phyloP scores from a whole-genome alignment of 73 alveolate species.

The Strombidium stylifer region DNA sequence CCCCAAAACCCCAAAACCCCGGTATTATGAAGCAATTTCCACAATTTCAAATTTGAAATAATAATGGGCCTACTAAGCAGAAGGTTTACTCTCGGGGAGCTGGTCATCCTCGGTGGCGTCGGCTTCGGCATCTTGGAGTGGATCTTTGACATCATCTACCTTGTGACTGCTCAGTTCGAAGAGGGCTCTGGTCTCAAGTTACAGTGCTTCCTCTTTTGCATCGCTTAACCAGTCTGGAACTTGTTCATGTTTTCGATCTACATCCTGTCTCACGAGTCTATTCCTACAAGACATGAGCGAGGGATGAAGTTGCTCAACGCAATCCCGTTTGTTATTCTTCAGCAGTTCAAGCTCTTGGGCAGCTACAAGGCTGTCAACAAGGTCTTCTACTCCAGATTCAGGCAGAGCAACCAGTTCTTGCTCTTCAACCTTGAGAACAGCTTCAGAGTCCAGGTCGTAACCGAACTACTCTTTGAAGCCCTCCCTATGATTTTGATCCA shows the following conservation, averaged over 20 bases:
- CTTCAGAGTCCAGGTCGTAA: constrained; percentile 29
- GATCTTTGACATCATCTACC: constrained; percentile 47
- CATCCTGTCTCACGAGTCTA: constrained; percentile 32
- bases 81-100: too few relatives aligned
- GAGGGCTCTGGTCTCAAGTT: too few relatives aligned
- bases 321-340: constrained; percentile 26
- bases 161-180: constrained; percentile 1
- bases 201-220: constrained; percentile 12
- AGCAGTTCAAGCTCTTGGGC: constrained; percentile 29
- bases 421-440: constrained; percentile 43
- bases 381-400: constrained; percentile 1
- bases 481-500: constrained; percentile 37
- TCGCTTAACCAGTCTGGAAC: constrained; percentile 41
- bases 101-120: too few relatives aligned
- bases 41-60: too few relatives aligned
- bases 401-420: constrained; percentile 1
- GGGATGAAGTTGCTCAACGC: constrained; percentile 3
- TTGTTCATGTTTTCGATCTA: constrained; percentile 33
- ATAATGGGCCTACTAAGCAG: too few relatives aligned
- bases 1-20: too few relatives aligned
- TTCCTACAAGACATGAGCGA: constrained; percentile 25
- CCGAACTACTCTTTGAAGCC: constrained; percentile 27
- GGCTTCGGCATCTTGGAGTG: constrained; percentile 54
- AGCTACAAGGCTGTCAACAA: constrained; percentile 10
- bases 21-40: too few relatives aligned